Evolutionary conservation across 805 yeast species (phyloP).

Genomic region (Middelhovenomyces tepae): DNA sequence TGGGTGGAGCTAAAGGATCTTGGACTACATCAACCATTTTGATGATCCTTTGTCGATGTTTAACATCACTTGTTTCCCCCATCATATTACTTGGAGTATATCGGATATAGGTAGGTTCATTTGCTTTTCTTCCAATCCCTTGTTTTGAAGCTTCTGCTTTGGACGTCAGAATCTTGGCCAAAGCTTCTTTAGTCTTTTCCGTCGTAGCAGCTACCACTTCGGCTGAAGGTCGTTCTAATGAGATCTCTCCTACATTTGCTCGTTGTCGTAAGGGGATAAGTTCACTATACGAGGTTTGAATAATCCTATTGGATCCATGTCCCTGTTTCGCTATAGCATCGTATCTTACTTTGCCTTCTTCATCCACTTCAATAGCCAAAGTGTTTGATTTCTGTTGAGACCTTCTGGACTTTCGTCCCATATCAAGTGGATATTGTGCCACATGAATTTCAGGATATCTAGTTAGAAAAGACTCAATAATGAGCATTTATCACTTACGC

Average conservation of each 20-base stretch:
- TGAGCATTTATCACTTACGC: conserved; percentile 16
- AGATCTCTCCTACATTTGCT: conserved; percentile 30
- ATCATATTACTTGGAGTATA: conserved; percentile 36
- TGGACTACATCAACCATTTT: conserved; percentile 57
- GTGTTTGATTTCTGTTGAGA: conserved; percentile 17
- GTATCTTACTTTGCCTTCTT: conserved; percentile 26
- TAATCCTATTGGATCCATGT: conserved; percentile 22
- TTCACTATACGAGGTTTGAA: conserved; percentile 44
- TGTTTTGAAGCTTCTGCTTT: conserved; percentile 31
- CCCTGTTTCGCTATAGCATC: conserved; percentile 28
- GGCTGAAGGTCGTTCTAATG: conserved; percentile 38
- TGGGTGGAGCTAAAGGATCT: conserved; percentile 85
- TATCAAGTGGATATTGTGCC: conserved; percentile 27
- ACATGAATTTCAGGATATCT: conserved; percentile 26
- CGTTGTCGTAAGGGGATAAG: conserved; percentile 53
- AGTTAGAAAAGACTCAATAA: neutral
- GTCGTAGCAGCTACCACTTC: conserved; percentile 40
- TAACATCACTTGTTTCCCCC: conserved; percentile 21
- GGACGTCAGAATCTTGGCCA: conserved; percentile 42
- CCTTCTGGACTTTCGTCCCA: conserved; percentile 19
- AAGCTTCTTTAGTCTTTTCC: conserved; percentile 46
- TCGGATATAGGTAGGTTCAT: conserved; percentile 36
- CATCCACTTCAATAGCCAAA: conserved; percentile 22
- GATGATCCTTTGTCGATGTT: conserved; percentile 38
- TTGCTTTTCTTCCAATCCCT: conserved; percentile 19